These are phyloP conservation scores for Peronospora farinosa DNA, from an alignment of 352 stramenopile species.

Conservation along the genomic window DNA sequence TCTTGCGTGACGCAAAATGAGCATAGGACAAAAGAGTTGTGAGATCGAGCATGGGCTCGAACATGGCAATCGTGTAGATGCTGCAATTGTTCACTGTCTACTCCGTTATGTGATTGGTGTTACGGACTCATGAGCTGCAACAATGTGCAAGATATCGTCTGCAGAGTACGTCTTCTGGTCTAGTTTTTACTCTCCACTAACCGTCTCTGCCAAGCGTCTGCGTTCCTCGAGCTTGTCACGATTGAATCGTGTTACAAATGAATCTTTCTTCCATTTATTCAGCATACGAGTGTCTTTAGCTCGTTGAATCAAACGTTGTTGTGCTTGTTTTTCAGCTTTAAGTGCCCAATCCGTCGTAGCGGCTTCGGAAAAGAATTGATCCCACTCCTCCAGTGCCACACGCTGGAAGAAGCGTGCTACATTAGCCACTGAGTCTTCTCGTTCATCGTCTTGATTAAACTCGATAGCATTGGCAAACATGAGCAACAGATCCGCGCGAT, in stretches of 20 bases:
- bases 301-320: constrained; percentile 45
- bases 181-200: neutral
- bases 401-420: constrained; percentile 58
- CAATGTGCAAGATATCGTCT: no score
- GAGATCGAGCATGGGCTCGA: no score
- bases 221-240: constrained; percentile 67
- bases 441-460: constrained; percentile 80
- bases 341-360: constrained; percentile 57
- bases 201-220: constrained; percentile 20
- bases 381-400: constrained; percentile 43
- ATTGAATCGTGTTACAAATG: constrained; percentile 77
- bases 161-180: no score
- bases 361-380: constrained; percentile 57
- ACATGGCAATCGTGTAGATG: no score
- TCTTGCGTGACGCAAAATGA: no score
- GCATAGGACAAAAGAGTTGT: no score
- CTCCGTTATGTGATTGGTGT: no score
- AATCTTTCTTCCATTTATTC: constrained; percentile 65
- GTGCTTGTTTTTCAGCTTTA: constrained; percentile 44
- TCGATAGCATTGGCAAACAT: constrained; percentile 85
- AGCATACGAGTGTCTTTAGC: constrained; percentile 45
- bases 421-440: constrained; percentile 65
- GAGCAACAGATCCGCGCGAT: constrained; percentile 66
- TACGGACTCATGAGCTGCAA: no score
- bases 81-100: no score